Evolutionary conservation across 345 rosid genomes (phyloP).

Genomic region (Eutrema yunnanense): DNA sequence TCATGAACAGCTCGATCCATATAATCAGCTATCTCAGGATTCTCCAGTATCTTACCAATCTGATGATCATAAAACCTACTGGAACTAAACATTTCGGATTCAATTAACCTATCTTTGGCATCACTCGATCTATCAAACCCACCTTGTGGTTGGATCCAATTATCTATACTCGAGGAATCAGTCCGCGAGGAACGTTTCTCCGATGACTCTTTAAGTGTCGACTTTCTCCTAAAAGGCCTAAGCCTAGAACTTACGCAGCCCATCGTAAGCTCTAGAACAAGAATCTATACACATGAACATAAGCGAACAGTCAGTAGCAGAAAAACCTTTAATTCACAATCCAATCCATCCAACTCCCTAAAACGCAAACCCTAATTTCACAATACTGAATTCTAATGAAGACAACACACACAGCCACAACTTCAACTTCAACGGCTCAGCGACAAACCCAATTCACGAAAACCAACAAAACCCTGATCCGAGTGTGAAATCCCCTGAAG

Average conservation of each 20-base stretch:
- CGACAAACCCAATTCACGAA: background rate
- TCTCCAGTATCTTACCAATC: conserved; percentile 15
- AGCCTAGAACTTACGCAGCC: conserved; percentile 77
- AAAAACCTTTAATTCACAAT: background rate
- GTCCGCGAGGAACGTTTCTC: conserved; percentile 44
- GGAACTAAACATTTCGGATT: conserved; percentile 10
- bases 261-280: conserved; percentile 35
- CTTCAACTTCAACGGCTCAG: background rate
- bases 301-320: background rate
- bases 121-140: conserved; percentile 8
- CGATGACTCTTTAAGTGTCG: conserved; percentile 41
- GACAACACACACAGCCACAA: background rate
- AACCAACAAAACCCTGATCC: background rate
- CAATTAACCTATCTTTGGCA: conserved; percentile 7
- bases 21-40: background rate
- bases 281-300: background rate
- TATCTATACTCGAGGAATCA: conserved; percentile 52
- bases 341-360: background rate
- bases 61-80: conserved; percentile 12
- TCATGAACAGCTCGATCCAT: conserved; percentile 7
- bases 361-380: background rate
- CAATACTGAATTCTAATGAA: background rate
- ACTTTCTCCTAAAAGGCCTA: conserved; percentile 26
- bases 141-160: conserved; percentile 32
- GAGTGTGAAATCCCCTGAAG: background rate